These are phyloP conservation scores for Pleurotus citrinopileatus DNA, from an alignment of 768 basidiomycete genomes.

Conservation along the genomic window DNA sequence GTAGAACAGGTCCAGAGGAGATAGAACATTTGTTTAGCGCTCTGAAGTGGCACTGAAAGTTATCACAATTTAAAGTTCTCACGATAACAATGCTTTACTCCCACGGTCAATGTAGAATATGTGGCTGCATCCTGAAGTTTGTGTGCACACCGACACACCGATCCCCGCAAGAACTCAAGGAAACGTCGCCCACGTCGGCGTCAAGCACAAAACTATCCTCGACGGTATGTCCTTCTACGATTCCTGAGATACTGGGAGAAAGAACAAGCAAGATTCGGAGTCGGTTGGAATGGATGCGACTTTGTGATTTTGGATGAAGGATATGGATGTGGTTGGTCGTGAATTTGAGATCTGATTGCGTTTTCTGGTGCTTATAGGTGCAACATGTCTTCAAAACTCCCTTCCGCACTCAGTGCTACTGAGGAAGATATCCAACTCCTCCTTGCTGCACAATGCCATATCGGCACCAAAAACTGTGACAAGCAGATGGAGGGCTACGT, in stretches of 20 bases:
- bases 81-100: background rate
- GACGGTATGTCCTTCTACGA: slow-evolving; percentile 37
- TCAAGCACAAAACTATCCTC: slow-evolving; percentile 34
- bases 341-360: slow-evolving; percentile 11
- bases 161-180: slow-evolving; percentile 20
- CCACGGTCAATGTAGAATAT: slow-evolving; percentile 1
- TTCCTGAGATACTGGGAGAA: slow-evolving; percentile 16
- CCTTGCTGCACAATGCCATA: slow-evolving; percentile 93
- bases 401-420: slow-evolving; percentile 87
- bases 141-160: slow-evolving; percentile 8
- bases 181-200: slow-evolving; percentile 45
- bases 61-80: background rate
- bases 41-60: background rate
- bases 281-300: slow-evolving; percentile 39
- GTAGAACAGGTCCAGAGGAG: slow-evolving; percentile 12
- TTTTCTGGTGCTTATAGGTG: slow-evolving; percentile 25
- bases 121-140: slow-evolving; percentile 5
- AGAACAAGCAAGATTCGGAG: slow-evolving; percentile 29
- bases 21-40: slow-evolving; percentile 2
- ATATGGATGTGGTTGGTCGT: slow-evolving; percentile 10
- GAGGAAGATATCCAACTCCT: slow-evolving; percentile 98
- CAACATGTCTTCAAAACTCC: slow-evolving; percentile 85
- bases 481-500: slow-evolving; percentile 99
- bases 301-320: slow-evolving; percentile 32
- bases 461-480: slow-evolving; percentile 99